Evolutionary conservation across 1,284 basidiomycete species (phyloP).

Genomic region (Quambalaria eucalypti): DNA sequence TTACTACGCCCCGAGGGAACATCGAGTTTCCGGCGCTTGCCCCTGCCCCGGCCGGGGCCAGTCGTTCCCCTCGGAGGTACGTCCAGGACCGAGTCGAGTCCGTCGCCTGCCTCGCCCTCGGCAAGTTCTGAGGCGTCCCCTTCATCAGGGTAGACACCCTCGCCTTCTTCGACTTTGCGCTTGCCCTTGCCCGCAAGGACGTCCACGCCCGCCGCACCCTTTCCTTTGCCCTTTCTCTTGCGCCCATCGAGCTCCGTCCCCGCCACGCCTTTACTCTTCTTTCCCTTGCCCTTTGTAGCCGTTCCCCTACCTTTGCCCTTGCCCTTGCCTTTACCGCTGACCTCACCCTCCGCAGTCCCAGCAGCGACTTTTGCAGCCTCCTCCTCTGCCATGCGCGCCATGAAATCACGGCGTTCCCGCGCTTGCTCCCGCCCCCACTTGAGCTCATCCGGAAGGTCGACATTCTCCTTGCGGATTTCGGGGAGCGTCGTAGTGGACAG

Average conservation of each 20-base stretch:
- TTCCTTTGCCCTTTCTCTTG: no score
- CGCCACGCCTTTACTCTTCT: not conserved
- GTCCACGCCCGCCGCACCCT: no score
- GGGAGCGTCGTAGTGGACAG: constrained; percentile 15
- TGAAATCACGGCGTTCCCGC: constrained; percentile 32
- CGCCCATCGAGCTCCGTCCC: not conserved
- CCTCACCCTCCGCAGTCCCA: not conserved
- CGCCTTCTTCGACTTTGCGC: not conserved
- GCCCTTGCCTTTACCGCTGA: constrained; percentile 2
- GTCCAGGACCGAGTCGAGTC: no score
- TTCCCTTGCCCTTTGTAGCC: no score
- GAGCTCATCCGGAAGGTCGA: constrained; percentile 39
- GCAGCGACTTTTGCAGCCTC: constrained; percentile 16
- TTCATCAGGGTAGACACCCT: not conserved
- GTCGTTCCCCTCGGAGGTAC: no score
- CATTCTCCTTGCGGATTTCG: constrained; percentile 30
- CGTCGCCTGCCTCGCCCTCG: no score
- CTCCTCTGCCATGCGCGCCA: constrained; percentile 37
- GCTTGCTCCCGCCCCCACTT: constrained; percentile 41
- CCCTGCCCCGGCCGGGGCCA: not conserved
- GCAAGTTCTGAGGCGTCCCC: not conserved
- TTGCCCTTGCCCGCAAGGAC: no score
- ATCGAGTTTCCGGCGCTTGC: not conserved
- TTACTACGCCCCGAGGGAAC: not conserved
- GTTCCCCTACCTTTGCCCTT: constrained; percentile 5